phyloP scores from a whole-genome alignment of 805 yeast species.

The Candida nemodendra region DNA sequence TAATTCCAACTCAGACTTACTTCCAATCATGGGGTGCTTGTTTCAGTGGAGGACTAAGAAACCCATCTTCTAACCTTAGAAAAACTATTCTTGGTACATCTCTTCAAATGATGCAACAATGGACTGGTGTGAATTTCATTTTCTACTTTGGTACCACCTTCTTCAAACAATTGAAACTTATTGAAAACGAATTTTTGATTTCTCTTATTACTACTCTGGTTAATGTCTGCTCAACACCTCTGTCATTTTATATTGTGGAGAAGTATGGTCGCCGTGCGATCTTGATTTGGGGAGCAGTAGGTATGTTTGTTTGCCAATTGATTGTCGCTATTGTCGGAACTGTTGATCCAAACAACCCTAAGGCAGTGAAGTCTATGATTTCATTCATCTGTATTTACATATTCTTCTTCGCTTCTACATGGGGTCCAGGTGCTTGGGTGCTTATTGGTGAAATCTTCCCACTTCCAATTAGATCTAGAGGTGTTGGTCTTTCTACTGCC shows the following conservation, averaged over 20 bases:
- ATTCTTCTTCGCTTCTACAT: conserved; percentile 74
- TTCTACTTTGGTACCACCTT: conserved; percentile 74
- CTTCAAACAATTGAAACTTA: conserved; percentile 45
- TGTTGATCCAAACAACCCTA: conserved; percentile 26
- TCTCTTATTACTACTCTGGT: conserved; percentile 54
- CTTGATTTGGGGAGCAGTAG: conserved; percentile 47
- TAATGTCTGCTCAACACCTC: conserved; percentile 50
- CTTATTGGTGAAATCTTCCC: conserved; percentile 63
- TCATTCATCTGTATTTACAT: conserved; percentile 58
- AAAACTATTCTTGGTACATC: conserved; percentile 44
- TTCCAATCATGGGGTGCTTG: conserved; percentile 42
- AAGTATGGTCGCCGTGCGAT: conserved; percentile 56
- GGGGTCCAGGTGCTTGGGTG: conserved; percentile 85
- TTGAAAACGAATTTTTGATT: conserved; percentile 37
- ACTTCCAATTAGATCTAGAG: conserved; percentile 70
- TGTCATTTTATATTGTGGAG: conserved; percentile 57
- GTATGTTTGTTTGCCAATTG: conserved; percentile 54
- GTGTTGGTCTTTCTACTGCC: conserved; percentile 68
- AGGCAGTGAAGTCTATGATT: conserved; percentile 35
- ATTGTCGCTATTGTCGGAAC: conserved; percentile 49
- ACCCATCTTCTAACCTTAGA: conserved; percentile 39
- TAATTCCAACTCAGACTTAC: conserved; percentile 36
- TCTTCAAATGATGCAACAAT: conserved; percentile 60
- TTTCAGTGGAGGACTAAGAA: conserved; percentile 40
- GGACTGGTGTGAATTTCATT: conserved; percentile 74